These are phyloP conservation scores for Elaeagnus macrophylla DNA, from an alignment of 306 rosid genomes.

Conservation along the genomic window DNA sequence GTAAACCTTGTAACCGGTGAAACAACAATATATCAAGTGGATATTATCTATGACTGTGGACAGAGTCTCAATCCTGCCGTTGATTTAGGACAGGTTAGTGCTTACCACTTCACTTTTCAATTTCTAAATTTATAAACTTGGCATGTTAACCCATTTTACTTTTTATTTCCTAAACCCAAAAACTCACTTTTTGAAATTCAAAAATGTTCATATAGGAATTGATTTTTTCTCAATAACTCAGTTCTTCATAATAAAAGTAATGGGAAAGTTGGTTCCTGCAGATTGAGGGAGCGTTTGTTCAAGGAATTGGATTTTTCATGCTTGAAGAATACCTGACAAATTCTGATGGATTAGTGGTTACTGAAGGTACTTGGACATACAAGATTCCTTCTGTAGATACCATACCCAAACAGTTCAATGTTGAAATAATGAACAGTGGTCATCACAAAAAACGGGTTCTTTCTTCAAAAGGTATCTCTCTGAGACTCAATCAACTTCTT, in stretches of 20 bases:
- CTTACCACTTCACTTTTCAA: background rate
- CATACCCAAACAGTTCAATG: constrained; percentile 70
- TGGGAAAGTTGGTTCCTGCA: constrained; percentile 28
- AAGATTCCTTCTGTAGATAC: constrained; percentile 86
- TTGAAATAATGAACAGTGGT: constrained; percentile 67
- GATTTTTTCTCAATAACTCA: no score
- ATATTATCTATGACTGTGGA: constrained; percentile 88
- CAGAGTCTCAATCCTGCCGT: constrained; percentile 96
- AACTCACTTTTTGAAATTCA: background rate
- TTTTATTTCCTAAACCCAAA: background rate
- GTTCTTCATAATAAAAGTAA: background rate
- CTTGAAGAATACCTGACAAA: constrained; percentile 63
- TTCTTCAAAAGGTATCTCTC: constrained; percentile 70
- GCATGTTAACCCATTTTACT: background rate
- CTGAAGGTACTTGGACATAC: constrained; percentile 80
- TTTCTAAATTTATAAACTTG: background rate
- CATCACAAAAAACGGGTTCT: constrained; percentile 67
- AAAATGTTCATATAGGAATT: no score
- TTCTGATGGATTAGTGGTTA: constrained; percentile 52
- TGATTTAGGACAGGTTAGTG: constrained; percentile 86
- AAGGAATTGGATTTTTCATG: constrained; percentile 89
- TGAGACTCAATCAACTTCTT: no score
- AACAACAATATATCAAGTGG: constrained; percentile 62
- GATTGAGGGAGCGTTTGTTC: constrained; percentile 97
- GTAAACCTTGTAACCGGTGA: constrained; percentile 72